A percentile compares a stretch with the other conserved stretches of the same genome.
These are phyloP conservation scores for Ilex asprella DNA, from an alignment of 257 asterid species.

Conservation along the genomic window DNA sequence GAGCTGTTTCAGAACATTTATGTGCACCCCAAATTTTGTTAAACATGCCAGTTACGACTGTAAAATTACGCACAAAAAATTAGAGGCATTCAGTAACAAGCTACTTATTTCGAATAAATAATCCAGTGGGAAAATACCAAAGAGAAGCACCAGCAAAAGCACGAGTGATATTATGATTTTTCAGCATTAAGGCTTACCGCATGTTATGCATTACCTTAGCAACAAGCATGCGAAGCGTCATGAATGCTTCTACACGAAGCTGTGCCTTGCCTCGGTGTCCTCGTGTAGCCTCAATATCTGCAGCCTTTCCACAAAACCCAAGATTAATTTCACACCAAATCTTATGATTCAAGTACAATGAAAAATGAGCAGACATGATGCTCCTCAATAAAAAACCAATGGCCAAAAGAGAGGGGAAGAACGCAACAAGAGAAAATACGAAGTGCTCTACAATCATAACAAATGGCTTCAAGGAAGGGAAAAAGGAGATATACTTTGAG, in stretches of 20 bases:
- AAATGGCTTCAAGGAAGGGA: slow-evolving; percentile 10
- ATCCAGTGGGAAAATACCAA: too few species aligned
- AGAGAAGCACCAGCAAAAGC: too few species aligned
- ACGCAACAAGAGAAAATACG: not conserved
- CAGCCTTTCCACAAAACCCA: slow-evolving; percentile 60
- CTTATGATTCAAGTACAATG: too few species aligned
- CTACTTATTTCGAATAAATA: too few species aligned
- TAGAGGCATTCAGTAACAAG: too few species aligned
- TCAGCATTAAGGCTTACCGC: too few species aligned
- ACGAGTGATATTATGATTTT: too few species aligned
- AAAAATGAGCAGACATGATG: not conserved
- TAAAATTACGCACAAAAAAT: too few species aligned
- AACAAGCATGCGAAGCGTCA: slow-evolving; percentile 71
- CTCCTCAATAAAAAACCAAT: slow-evolving; percentile 1
- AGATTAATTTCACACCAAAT: slow-evolving; percentile 22
- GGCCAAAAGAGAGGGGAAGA: not conserved
- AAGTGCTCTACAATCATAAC: slow-evolving; percentile 4
- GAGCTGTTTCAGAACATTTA: too few species aligned
- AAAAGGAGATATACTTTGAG: slow-evolving; percentile 58
- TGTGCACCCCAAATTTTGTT: too few species aligned
- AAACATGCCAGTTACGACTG: too few species aligned
- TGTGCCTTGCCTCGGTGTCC: slow-evolving; percentile 87
- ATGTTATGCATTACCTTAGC: slow-evolving; percentile 48
- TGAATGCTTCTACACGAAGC: slow-evolving; percentile 79
- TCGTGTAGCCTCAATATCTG: slow-evolving; percentile 76